Evolutionary conservation across 306 rosid genomes (phyloP).

Genomic region (Urtica urens): DNA sequence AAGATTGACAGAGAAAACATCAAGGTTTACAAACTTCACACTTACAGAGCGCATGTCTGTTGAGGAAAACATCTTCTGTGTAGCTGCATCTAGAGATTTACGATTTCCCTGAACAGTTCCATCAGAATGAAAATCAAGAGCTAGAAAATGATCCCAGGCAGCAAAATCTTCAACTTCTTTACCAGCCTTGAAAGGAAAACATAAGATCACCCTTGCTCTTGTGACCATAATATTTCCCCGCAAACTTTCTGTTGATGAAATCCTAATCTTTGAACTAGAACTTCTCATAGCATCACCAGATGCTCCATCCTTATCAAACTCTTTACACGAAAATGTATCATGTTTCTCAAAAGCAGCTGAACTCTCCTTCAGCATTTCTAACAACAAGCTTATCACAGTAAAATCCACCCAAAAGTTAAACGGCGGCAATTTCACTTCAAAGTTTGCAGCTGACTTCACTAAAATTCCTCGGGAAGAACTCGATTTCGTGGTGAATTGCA

Average conservation of each 20-base stretch:
- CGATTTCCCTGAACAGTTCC: slow-evolving; percentile 21
- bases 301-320: slow-evolving; percentile 23
- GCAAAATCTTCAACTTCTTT: slow-evolving; percentile 26
- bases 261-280: slow-evolving; percentile 29
- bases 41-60: slow-evolving; percentile 40
- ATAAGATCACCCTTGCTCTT: slow-evolving; percentile 63
- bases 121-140: slow-evolving; percentile 58
- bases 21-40: slow-evolving; percentile 47
- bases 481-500: slow-evolving; percentile 39
- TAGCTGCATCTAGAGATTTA: slow-evolving; percentile 34
- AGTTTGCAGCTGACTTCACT: slow-evolving; percentile 33
- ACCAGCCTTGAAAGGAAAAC: slow-evolving; percentile 58
- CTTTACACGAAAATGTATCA: slow-evolving; percentile 21
- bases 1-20: slow-evolving; percentile 43
- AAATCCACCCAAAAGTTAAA: slow-evolving; percentile 69
- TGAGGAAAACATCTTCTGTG: slow-evolving; percentile 39
- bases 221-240: slow-evolving; percentile 54
- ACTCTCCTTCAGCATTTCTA: slow-evolving; percentile 37
- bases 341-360: slow-evolving; percentile 32
- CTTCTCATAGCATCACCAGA: slow-evolving; percentile 28
- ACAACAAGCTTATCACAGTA: slow-evolving; percentile 33
- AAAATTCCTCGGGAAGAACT: slow-evolving; percentile 35
- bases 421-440: slow-evolving; percentile 59
- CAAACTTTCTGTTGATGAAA: slow-evolving; percentile 36
- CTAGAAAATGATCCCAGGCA: slow-evolving; percentile 63